Percentiles rank a stretch among this genome's conserved stretches.
Conservation (phyloP, 257 asterid species). For the Primulina eburnea region DNA sequence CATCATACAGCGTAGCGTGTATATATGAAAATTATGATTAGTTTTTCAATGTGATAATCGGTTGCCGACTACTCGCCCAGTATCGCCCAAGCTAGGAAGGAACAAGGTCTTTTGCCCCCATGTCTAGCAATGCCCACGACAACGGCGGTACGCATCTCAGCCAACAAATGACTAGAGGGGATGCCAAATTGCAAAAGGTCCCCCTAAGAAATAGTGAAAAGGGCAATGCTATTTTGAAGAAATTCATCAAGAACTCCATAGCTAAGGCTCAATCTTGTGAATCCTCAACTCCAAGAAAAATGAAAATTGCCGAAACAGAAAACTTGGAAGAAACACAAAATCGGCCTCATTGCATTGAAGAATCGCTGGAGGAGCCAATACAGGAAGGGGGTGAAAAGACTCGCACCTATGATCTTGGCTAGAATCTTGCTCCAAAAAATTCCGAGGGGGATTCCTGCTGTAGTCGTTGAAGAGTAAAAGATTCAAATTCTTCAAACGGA, state of each 20-base stretch:
- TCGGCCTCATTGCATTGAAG: not conserved
- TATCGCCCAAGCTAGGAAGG: constrained; percentile 87
- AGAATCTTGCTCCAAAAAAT: constrained; percentile 12
- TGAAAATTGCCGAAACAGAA: constrained; percentile 32
- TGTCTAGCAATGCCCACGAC: constrained; percentile 32
- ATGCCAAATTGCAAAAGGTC: constrained; percentile 39
- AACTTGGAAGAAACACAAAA: constrained; percentile 23
- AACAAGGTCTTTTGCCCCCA: constrained; percentile 33
- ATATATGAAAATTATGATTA: not conserved
- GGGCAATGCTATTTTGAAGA: constrained; percentile 30
- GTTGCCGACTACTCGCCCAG: constrained; percentile 64
- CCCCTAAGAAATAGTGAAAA: constrained; percentile 29
- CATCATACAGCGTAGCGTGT: not conserved
- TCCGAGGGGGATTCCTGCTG: constrained; percentile 33
- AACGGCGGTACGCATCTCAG: constrained; percentile 38
- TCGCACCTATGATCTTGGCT: constrained; percentile 20
- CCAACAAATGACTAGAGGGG: constrained; percentile 35
- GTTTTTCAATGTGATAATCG: constrained; percentile 11
- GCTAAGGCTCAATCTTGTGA: constrained; percentile 37
- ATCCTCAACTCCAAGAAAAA: constrained; percentile 32
- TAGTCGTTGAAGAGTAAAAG: constrained; percentile 49
- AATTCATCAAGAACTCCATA: constrained; percentile 33
- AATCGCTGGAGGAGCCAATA: constrained; percentile 16
- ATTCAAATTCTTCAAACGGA: not conserved
- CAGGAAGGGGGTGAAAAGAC: constrained; percentile 24